Conservation (phyloP, 2,329 filamentous ascomycete species). For the Cercospora zeae-maydis region DNA sequence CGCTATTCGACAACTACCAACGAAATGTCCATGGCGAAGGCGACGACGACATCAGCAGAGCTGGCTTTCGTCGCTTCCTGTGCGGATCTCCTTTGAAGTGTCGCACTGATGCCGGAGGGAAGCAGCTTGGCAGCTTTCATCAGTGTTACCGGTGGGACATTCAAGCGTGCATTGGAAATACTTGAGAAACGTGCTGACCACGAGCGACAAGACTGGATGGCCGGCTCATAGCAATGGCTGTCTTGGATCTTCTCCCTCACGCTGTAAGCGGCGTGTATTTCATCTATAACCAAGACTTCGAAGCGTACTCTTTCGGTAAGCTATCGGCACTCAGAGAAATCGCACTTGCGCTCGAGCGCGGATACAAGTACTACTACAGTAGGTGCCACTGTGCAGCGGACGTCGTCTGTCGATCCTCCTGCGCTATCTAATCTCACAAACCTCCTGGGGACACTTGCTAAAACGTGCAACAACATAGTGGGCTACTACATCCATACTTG, state of each 20-base stretch:
- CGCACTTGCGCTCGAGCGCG: conserved; percentile 63
- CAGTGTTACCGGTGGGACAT: conserved; percentile 52
- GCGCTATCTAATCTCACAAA: too few relatives aligned
- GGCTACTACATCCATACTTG: conserved; percentile 71
- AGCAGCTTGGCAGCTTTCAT: conserved; percentile 68
- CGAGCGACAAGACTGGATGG: conserved; percentile 60
- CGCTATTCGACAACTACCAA: conserved; percentile 72
- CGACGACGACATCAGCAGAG: conserved; percentile 55
- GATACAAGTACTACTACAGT: conserved; percentile 70
- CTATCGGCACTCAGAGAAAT: conserved; percentile 72
- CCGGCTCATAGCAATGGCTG: conserved; percentile 68
- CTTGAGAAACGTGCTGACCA: conserved; percentile 3
- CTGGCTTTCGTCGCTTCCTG: conserved; percentile 68
- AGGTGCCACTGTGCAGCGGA: not conserved
- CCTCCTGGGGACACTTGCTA: not conserved
- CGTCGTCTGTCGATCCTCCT: not conserved
- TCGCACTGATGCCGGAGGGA: conserved; percentile 49
- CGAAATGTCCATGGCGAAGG: conserved; percentile 66
- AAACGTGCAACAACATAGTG: conserved; percentile 42
- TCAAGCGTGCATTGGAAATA: conserved; percentile 43
- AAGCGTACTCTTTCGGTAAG: conserved; percentile 68
- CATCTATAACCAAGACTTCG: conserved; percentile 72
- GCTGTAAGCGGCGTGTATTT: conserved; percentile 81
- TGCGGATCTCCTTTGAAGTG: conserved; percentile 64
- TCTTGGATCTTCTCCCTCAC: conserved; percentile 72